Evolutionary conservation across 1,139 yeast genomes (phyloP), one percentile per base, ranked within the genome.

Genomic region (Blastobotrys capitulatus): DNA sequence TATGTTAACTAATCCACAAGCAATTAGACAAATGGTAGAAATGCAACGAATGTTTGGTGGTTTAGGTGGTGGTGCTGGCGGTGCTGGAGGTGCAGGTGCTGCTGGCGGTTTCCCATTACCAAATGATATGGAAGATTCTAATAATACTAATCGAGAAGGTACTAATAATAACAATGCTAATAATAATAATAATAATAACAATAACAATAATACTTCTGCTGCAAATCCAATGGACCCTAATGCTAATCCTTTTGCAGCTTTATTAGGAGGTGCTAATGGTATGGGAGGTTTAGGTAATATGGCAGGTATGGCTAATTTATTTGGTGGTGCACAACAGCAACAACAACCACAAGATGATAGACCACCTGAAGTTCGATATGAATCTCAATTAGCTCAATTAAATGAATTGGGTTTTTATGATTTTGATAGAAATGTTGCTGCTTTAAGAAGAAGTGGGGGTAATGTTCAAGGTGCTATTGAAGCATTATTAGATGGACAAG

Each of bases 391-490:
- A 61, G 80, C 95, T 63, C 97, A 90, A 67, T 77, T 92, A 65
- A 92, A 92, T 66, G 98, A 92, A 64, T 87, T 92, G 84, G 98
- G 98, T 2, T 92, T 92, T 71, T 82, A 79, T 58, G 97, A 92
- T 60, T 92, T 90, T 63, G 97, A 92, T 58, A 77, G 87, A 59
- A 92, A 92, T 63, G 89, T 92, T 18, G 83, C 83, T 25, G 97
- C 97, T 1, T 76, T 92, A 61, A 81, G 97, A 72, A 81, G 97
- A 70, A 81, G 94, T 51, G 97, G 97, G 25, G 98, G 98, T 12
- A 86, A 90, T 58, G 97, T 92, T 18, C 96, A 92, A 69, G 97
- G 97, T 38, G 98, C 98, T 13, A 77, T 92, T 50, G 97, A 90
- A 67, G 86, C 88, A 53, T 74, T 92, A 60, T 77, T 92, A 53